Evolutionary conservation across 148 eudicot species (phyloP), one percentile per base, ranked within the genome.

Genomic region (Drosera capensis): DNA sequence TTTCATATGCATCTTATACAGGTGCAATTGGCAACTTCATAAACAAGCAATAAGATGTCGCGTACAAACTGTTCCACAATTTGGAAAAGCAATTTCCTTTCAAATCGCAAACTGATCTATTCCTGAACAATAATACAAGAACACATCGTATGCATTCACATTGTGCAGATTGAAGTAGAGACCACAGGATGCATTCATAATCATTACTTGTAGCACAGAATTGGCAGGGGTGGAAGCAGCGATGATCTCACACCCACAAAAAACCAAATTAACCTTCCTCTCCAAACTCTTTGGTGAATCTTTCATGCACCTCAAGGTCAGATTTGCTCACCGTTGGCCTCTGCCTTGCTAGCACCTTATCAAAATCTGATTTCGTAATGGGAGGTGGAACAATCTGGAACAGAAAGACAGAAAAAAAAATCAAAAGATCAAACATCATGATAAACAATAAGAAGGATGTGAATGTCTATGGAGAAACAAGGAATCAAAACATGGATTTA

Each of bases 261-360:
- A 12, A 61, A 23, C 28, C 49, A 40, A 28, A 20, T 54, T 49
- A 70, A 16, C 95, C 97, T 71, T 88, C 97, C 63, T 88, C 94
- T 20, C 97, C 97, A 44, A 88, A 88, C 64, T 88, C 97, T 58
- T 71, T 57, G 2, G 95, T 88, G 63, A 88, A 88, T 63, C 79
- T 75, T 73, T 84, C 95, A 25, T 88, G 95, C 24, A 84, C 84
- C 18, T 84, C 93, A 41, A 88, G 95, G 64, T 88, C 97, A 1
- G 71, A 21, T 75, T 83, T 84, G 75, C 97, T 88, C 25, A 88
- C 97, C 1, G 97, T 88, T 48, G 95, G 97, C 64, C 66, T 84
- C 62, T 88, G 97, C 47, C 92, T 77, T 6, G 94, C 73, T 12
- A 88, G 74, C 30, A 88, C 97, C 71, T 84, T 83, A 20, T 88